phyloP scores from a whole-genome alignment of 2,329 filamentous ascomycete species.

The Trichoderma polysporum region DNA sequence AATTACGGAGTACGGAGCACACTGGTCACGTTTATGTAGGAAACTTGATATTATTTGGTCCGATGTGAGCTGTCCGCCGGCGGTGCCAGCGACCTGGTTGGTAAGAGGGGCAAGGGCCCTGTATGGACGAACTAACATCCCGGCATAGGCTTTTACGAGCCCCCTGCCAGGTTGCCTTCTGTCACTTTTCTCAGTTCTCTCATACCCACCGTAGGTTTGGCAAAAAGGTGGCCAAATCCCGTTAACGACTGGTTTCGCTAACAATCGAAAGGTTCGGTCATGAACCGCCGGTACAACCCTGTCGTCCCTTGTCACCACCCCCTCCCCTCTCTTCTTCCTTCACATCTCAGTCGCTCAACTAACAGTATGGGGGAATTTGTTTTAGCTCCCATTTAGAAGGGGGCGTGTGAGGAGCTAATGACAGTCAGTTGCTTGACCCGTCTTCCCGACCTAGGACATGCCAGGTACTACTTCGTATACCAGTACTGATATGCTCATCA shows the following conservation, averaged over 20 bases:
- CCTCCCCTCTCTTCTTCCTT: background rate
- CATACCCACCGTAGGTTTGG: background rate
- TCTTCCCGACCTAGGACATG: background rate
- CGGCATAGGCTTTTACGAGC: conserved; percentile 7
- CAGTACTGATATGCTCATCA: background rate
- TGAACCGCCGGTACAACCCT: background rate
- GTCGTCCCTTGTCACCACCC: background rate
- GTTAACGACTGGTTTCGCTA: background rate
- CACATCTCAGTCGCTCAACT: conserved; percentile 1
- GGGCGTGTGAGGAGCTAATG: background rate
- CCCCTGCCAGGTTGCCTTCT: background rate
- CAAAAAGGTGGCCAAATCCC: background rate
- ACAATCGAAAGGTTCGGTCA: background rate
- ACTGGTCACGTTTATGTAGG: background rate
- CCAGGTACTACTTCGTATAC: background rate
- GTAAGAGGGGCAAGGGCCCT: background rate
- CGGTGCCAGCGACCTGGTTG: background rate
- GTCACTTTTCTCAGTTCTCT: background rate
- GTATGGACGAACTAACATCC: conserved; percentile 11
- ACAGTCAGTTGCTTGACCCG: background rate
- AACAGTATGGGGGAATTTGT: conserved; percentile 6
- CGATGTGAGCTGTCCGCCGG: conserved; percentile 1
- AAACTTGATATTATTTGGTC: background rate
- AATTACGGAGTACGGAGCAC: too few species aligned
- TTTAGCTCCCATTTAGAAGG: conserved; percentile 10